Conservation (phyloP, 805 yeast species). For the Saturnispora silvae region DNA sequence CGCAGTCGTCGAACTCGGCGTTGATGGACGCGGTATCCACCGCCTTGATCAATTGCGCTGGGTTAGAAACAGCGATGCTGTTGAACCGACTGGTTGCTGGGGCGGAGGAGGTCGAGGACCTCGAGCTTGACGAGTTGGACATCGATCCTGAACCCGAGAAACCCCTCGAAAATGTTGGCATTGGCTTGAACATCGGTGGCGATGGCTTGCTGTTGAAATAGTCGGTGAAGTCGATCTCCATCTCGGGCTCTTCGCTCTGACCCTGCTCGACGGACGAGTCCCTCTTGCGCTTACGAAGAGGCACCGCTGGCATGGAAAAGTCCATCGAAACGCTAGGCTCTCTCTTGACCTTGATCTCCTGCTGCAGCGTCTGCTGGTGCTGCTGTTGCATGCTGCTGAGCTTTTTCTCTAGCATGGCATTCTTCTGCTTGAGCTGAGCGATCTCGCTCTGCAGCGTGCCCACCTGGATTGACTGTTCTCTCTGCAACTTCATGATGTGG, state of each 20-base stretch:
- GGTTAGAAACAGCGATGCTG: conserved; percentile 1
- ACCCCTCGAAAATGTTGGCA: conserved; percentile 1
- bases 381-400: background rate
- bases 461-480: conserved; percentile 51
- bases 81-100: conserved; percentile 3
- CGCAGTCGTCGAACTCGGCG: conserved; percentile 57
- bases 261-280: background rate
- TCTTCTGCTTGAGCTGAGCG: conserved; percentile 36
- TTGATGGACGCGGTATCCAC: background rate
- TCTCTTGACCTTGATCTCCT: conserved; percentile 22
- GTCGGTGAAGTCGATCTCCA: conserved; percentile 50
- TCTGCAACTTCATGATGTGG: conserved; percentile 54
- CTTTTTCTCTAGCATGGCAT: conserved; percentile 27
- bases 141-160: too few relatives aligned
- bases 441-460: conserved; percentile 43
- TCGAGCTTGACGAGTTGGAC: too few relatives aligned
- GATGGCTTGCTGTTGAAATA: conserved; percentile 19
- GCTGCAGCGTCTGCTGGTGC: background rate
- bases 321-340: too few relatives aligned
- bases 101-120: background rate
- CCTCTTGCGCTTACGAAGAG: conserved; percentile 28
- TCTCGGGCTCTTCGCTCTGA: too few relatives aligned
- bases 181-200: background rate
- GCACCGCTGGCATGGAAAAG: conserved; percentile 62
- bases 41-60: background rate